These are phyloP conservation scores for Actinidia polygama DNA, from an alignment of 179 eudicot species.

Conservation along the genomic window DNA sequence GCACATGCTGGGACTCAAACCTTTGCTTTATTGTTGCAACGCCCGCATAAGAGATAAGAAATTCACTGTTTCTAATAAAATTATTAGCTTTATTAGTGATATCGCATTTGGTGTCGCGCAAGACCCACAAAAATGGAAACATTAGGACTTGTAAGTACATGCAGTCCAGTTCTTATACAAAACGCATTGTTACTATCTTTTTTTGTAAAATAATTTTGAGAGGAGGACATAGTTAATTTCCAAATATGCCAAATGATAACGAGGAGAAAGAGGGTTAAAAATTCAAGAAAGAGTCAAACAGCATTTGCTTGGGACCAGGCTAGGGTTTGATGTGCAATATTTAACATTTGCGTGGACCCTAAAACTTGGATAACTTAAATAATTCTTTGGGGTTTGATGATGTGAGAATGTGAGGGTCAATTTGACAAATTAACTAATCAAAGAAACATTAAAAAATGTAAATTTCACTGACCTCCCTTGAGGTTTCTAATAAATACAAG, in stretches of 20 bases:
- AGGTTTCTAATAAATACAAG: no score
- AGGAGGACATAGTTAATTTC: no score
- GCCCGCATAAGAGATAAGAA: no score
- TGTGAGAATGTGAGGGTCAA: not conserved
- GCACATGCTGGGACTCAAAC: no score
- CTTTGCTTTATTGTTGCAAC: no score
- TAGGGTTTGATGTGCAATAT: not conserved
- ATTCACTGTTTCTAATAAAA: no score
- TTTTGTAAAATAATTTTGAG: not conserved
- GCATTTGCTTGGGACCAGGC: not conserved
- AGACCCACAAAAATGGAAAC: not conserved
- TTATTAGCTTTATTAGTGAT: no score
- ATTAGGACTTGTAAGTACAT: not conserved
- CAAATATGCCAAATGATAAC: no score
- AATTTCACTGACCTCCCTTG: no score
- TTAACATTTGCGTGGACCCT: not conserved
- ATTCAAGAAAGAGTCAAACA: not conserved
- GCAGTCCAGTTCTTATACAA: not conserved
- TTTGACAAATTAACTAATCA: not conserved
- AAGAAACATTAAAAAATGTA: not conserved
- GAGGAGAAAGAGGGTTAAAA: not conserved
- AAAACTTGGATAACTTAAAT: not conserved
- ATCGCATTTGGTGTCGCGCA: no score
- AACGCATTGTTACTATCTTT: not conserved
- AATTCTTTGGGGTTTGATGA: constrained; percentile 7